These are phyloP conservation scores for Lactarius psammicola DNA, from an alignment of 768 basidiomycete species.

Conservation along the genomic window DNA sequence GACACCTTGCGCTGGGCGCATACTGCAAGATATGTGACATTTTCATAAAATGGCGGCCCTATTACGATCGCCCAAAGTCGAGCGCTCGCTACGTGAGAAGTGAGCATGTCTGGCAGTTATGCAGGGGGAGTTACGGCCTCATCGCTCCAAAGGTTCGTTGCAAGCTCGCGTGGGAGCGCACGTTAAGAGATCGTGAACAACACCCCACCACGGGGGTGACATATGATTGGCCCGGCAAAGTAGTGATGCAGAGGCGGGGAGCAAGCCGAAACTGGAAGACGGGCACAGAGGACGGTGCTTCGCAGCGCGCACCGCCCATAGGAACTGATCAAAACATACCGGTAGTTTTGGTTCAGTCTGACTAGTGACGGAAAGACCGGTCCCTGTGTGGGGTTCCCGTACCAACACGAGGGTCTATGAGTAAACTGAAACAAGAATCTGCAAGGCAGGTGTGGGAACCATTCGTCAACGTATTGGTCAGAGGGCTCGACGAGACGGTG, in stretches of 20 bases:
- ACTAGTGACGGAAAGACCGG: neutral
- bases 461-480: neutral
- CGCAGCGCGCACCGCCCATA: neutral
- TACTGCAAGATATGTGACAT: neutral
- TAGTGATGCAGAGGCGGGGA: neutral
- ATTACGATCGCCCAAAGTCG: neutral
- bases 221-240: neutral
- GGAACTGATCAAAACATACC: neutral
- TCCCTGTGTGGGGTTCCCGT: neutral
- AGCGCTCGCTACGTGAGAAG: slow-evolving; percentile 5
- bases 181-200: neutral
- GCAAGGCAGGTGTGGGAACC: neutral
- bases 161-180: neutral
- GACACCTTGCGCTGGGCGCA: neutral
- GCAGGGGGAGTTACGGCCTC: neutral
- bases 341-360: neutral
- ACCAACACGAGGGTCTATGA: neutral
- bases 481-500: neutral
- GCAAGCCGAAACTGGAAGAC: neutral
- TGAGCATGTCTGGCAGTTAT: neutral
- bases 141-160: neutral
- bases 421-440: neutral
- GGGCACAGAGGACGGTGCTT: neutral
- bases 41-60: neutral
- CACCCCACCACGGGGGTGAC: neutral